Conservation (phyloP, 2,329 filamentous ascomycete genomes). For the Davidsoniella neocaledoniae region DNA sequence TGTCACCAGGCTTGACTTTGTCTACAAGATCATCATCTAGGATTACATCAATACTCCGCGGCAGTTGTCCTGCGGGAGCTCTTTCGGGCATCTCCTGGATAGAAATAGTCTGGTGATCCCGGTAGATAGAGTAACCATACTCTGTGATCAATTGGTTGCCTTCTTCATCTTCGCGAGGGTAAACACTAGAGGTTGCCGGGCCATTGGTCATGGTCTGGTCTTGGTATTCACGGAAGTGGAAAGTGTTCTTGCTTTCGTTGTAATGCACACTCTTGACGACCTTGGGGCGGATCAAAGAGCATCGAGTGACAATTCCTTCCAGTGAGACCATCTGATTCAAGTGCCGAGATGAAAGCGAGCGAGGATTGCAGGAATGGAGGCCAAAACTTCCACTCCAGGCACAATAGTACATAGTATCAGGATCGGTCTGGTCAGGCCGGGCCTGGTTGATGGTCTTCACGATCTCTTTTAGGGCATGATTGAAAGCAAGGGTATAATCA, state of each 20-base stretch:
- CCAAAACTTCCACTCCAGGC: conserved; percentile 96
- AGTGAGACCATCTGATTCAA: conserved; percentile 95
- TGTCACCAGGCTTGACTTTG: conserved; percentile 82
- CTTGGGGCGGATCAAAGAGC: conserved; percentile 87
- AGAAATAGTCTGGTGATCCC: conserved; percentile 93
- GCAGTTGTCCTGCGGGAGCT: conserved; percentile 86
- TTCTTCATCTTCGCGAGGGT: conserved; percentile 83
- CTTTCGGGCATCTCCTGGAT: conserved; percentile 99
- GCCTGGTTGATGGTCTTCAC: conserved; percentile 64
- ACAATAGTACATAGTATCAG: conserved; percentile 83
- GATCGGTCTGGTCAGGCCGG: conserved; percentile 55
- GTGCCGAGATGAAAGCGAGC: conserved; percentile 74
- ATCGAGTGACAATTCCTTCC: conserved; percentile 93
- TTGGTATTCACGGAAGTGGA: conserved; percentile 76
- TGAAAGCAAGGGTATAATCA: conserved; percentile 75
- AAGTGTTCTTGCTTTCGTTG: conserved; percentile 71
- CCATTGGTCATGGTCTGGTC: conserved; percentile 97
- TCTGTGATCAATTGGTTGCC: conserved; percentile 87
- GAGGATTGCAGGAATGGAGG: conserved; percentile 83
- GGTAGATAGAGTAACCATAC: conserved; percentile 88
- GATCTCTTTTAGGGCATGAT: conserved; percentile 76
- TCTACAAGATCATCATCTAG: conserved; percentile 94
- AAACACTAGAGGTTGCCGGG: conserved; percentile 76
- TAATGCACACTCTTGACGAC: conserved; percentile 98
- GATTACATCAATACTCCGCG: conserved; percentile 88